These are phyloP conservation scores for Cryptococcus amylolentus DNA, from an alignment of 1,284 basidiomycete species.

Conservation along the genomic window DNA sequence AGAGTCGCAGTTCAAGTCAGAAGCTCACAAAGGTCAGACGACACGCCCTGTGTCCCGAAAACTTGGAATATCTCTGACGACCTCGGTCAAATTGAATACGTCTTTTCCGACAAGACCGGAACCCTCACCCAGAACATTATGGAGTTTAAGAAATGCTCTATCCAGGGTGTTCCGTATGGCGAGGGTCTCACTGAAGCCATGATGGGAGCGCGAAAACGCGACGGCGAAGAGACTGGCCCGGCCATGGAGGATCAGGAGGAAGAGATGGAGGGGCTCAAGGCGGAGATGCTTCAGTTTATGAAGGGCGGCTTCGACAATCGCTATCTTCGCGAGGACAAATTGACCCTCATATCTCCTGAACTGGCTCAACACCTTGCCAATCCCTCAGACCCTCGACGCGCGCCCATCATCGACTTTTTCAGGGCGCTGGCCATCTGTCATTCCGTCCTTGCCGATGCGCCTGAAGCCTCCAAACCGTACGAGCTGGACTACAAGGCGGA, in stretches of 20 bases:
- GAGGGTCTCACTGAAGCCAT: conserved; percentile 95
- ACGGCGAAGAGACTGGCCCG: conserved; percentile 64
- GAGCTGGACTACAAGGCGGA: conserved; percentile 90
- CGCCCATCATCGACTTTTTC: conserved; percentile 78
- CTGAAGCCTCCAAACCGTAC: conserved; percentile 64
- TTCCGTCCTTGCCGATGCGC: conserved; percentile 71
- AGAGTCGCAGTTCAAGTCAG: neutral
- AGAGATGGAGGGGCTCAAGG: conserved; percentile 65
- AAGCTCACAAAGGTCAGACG: conserved; percentile 47
- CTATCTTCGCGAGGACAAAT: conserved; percentile 73
- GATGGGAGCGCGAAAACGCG: conserved; percentile 80
- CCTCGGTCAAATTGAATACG: conserved; percentile 94
- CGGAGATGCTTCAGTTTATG: conserved; percentile 74
- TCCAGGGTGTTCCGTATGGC: conserved; percentile 78
- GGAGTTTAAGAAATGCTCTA: conserved; percentile 96
- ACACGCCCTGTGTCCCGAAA: conserved; percentile 88
- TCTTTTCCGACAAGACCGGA: conserved; percentile 97
- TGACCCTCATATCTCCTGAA: conserved; percentile 84
- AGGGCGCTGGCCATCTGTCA: conserved; percentile 88
- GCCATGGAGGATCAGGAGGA: conserved; percentile 67
- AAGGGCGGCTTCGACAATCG: conserved; percentile 78
- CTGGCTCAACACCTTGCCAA: conserved; percentile 73
- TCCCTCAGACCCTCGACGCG: conserved; percentile 60
- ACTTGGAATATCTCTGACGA: conserved; percentile 99
- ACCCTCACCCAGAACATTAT: conserved; percentile 95